These are phyloP conservation scores for Taxawa tesnikishii DNA, from an alignment of 2,329 filamentous ascomycete genomes.

Conservation along the genomic window DNA sequence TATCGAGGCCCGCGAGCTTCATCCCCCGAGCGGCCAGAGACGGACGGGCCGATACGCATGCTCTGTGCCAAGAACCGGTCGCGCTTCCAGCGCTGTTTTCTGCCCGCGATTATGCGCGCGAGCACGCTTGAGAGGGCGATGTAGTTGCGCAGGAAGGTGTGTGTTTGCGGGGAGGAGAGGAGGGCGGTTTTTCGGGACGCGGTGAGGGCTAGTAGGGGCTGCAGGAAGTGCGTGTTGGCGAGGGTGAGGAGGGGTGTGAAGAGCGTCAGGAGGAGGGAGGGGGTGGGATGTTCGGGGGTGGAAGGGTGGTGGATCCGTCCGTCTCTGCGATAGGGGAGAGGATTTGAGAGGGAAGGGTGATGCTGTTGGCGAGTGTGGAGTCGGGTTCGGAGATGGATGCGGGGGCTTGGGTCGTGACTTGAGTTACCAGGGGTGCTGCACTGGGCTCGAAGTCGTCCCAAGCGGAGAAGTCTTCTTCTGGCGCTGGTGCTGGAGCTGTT, in stretches of 20 bases:
- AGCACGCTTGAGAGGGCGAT: slow-evolving; percentile 53
- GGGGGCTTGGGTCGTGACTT: no score
- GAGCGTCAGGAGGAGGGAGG: slow-evolving; percentile 65
- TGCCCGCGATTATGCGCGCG: slow-evolving; percentile 71
- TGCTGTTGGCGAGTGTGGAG: background rate
- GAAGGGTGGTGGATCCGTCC: slow-evolving; percentile 28
- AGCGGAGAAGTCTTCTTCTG: slow-evolving; percentile 17
- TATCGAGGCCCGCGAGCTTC: slow-evolving; percentile 83
- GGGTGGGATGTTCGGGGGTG: slow-evolving; percentile 85
- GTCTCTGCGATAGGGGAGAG: slow-evolving; percentile 2
- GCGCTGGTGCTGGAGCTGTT: no score
- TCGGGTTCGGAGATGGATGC: no score
- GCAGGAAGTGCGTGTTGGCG: slow-evolving; percentile 53
- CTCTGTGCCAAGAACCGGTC: slow-evolving; percentile 74
- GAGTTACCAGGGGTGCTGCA: slow-evolving; percentile 1
- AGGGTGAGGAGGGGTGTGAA: slow-evolving; percentile 61
- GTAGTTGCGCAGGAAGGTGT: slow-evolving; percentile 53
- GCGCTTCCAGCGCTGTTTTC: slow-evolving; percentile 80
- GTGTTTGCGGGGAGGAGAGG: slow-evolving; percentile 44
- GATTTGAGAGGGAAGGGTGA: slow-evolving; percentile 1
- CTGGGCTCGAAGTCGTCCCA: slow-evolving; percentile 34
- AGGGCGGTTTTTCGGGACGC: slow-evolving; percentile 41
- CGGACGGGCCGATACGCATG: slow-evolving; percentile 72
- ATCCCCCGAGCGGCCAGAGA: slow-evolving; percentile 62
- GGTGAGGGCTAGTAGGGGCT: slow-evolving; percentile 39